Base-by-base conservation (phyloP, 768 basidiomycete species). In the Boletus edulis region DNA sequence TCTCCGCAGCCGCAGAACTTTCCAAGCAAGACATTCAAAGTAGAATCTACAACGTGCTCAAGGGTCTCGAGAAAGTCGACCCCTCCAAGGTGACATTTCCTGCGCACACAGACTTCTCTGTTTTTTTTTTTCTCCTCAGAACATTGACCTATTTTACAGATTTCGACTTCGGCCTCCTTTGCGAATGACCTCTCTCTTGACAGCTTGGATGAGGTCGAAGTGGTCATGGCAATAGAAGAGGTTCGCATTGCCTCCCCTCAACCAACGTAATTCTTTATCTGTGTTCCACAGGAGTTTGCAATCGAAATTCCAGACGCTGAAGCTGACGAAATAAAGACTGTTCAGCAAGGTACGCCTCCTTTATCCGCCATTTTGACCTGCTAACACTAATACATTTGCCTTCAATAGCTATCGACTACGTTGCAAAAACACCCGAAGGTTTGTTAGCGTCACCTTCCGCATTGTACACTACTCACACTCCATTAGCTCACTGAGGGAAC, bases 191-290 rank as follows among this genome's bases (percentile, higher is more conserved):
- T 54, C 79, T 81, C 64, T 81, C 80, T 46, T 32, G 97, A 99
- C 75, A 98, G 94, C 65, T 77, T 99, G 69, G 97, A 99, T 72
- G 83, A 94, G 18, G 95, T 99, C 18, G 97, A 99, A 73, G 94
- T 98, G 27, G 91, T 98, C 64, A 97, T 99, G 94, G 94, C 96
- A 39, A 88, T 99, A 62, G 97, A 99, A 76, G 97, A 94, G 83
- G 88, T 85, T 62, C 49, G 59, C 24, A 22, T 37, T 18, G 48
- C 52, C 40, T 52, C 41, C 38, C 29, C 34, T 52, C n/a, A 20
- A 44, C 52, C 41, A 18, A 51, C 39, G 39, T 39, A 56, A 51
- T 17, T 38, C 49, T 51, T 50, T 20, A 52, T 8, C 4, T 37
- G 15, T 6, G 17, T 42, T 32, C 51, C 17, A 35, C 63, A 98